A percentile compares a stretch with the other conserved stretches of the same genome.
phyloP scores from a whole-genome alignment of 148 eudicot genomes.

The Diospyros kaki region DNA sequence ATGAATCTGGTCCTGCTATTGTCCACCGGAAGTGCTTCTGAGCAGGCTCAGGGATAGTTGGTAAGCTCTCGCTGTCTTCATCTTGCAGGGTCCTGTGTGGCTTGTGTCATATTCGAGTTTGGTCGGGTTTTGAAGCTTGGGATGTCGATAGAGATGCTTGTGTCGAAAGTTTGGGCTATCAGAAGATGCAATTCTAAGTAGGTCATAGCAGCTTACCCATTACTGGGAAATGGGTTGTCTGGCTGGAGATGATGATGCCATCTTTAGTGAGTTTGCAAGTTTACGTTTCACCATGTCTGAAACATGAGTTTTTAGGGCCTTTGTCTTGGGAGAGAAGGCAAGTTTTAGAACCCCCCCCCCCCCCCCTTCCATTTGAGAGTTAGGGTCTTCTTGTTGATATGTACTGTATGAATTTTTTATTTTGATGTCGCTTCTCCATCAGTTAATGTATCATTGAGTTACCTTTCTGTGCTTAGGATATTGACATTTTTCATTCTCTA shows the following conservation, averaged over 20 bases:
- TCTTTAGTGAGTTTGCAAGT: background rate
- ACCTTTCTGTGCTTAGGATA: too few relatives aligned
- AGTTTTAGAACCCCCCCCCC: background rate
- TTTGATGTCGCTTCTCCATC: background rate
- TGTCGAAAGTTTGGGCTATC: conserved; percentile 5
- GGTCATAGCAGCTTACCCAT: conserved; percentile 9
- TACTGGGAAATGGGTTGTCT: background rate
- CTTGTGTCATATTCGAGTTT: conserved; percentile 4
- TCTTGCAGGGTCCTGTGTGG: background rate
- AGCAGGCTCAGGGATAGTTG: conserved; percentile 1
- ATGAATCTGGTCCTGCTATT: conserved; percentile 26
- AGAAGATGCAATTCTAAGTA: background rate
- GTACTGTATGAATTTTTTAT: background rate
- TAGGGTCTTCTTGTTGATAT: background rate
- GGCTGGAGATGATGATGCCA: conserved; percentile 4
- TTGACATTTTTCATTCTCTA: too few relatives aligned
- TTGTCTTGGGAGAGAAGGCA: conserved; percentile 7
- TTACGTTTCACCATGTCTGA: background rate
- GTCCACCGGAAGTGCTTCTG: conserved; percentile 24
- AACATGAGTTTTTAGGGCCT: background rate
- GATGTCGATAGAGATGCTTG: conserved; percentile 11
- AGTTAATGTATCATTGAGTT: too few relatives aligned
- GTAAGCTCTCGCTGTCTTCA: background rate
- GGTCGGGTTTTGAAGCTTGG: conserved; percentile 4
- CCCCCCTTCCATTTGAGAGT: background rate